phyloP scores from a whole-genome alignment of 2,329 filamentous ascomycete species.

The Thielaviopsis ethacetica region DNA sequence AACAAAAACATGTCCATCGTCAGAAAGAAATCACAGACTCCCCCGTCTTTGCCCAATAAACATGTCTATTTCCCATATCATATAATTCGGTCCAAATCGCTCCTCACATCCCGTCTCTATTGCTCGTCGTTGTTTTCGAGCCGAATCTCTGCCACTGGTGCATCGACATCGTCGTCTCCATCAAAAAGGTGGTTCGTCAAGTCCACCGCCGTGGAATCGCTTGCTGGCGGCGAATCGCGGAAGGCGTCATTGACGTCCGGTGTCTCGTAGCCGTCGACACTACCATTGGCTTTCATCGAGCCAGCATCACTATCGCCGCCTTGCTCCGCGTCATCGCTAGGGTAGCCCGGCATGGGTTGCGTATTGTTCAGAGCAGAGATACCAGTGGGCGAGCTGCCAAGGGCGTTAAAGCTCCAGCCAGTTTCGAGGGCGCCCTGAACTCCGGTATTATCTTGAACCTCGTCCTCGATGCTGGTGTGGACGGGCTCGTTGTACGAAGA shows the following conservation, averaged over 20 bases:
- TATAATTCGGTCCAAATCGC: slow-evolving; percentile 13
- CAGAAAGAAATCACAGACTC: background rate
- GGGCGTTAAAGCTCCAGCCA: slow-evolving; percentile 30
- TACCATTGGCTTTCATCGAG: slow-evolving; percentile 6
- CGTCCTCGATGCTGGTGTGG: slow-evolving; percentile 32
- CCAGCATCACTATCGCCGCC: slow-evolving; percentile 23
- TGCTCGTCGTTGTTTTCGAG: slow-evolving; percentile 6
- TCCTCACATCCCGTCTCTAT: slow-evolving; percentile 10
- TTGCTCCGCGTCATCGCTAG: slow-evolving; percentile 28
- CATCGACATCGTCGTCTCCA: slow-evolving; percentile 1
- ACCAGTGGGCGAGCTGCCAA: slow-evolving; percentile 19
- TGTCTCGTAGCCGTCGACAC: slow-evolving; percentile 4
- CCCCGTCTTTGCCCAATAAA: background rate
- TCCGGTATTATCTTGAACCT: slow-evolving; percentile 22
- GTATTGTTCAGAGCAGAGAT: slow-evolving; percentile 9
- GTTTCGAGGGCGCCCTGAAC: slow-evolving; percentile 20
- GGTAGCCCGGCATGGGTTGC: slow-evolving; percentile 21
- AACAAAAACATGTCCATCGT: background rate
- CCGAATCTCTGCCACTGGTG: slow-evolving; percentile 11
- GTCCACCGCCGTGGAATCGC: slow-evolving; percentile 1
- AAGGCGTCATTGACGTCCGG: slow-evolving; percentile 9
- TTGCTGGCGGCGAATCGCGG: background rate
- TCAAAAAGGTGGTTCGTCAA: background rate
- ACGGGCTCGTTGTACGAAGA: slow-evolving; percentile 21
- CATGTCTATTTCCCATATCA: background rate